These are phyloP conservation scores for Cladosporium sp. DNA, from an alignment of 2,329 filamentous ascomycete genomes.

Conservation along the genomic window DNA sequence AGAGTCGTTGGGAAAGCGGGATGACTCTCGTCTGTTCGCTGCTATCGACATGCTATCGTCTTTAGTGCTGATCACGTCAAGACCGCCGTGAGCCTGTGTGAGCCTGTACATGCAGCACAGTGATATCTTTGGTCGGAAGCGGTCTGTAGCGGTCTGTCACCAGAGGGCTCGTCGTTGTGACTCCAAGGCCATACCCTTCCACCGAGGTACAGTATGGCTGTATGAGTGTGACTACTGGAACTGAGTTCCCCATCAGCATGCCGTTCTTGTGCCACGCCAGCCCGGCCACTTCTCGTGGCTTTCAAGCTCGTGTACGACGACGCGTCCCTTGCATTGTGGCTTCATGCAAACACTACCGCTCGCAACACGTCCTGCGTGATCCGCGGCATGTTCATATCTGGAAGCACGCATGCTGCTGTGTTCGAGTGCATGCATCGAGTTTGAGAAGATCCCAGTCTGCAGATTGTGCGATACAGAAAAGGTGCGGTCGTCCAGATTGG, in stretches of 20 bases:
- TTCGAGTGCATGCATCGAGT: conserved; percentile 19
- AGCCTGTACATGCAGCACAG: too few species aligned
- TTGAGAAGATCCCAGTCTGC: not conserved
- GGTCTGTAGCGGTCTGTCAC: not conserved
- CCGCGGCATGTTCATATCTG: not conserved
- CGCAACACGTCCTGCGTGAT: conserved; percentile 11
- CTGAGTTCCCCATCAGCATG: not conserved
- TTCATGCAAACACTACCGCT: conserved; percentile 22
- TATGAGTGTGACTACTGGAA: too few species aligned
- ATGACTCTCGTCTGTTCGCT: not conserved
- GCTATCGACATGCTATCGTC: not conserved
- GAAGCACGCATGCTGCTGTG: conserved; percentile 18
- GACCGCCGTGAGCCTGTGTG: too few species aligned
- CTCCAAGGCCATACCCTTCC: too few species aligned
- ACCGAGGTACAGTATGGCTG: too few species aligned
- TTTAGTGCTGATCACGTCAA: too few species aligned
- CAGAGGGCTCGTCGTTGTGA: not conserved
- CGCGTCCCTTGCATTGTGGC: conserved; percentile 19
- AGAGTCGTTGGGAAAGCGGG: conserved; percentile 7
- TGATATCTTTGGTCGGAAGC: not conserved
- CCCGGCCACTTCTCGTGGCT: too few species aligned
- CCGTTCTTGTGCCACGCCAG: conserved; percentile 17
- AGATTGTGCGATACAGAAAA: not conserved
- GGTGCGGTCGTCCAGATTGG: too few species aligned
- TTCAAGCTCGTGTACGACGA: not conserved